Evolutionary conservation across 371 early-diverging fungal genomes (phyloP), one percentile per base, ranked within the genome.

Genomic region (Mucor lusitanicus): DNA sequence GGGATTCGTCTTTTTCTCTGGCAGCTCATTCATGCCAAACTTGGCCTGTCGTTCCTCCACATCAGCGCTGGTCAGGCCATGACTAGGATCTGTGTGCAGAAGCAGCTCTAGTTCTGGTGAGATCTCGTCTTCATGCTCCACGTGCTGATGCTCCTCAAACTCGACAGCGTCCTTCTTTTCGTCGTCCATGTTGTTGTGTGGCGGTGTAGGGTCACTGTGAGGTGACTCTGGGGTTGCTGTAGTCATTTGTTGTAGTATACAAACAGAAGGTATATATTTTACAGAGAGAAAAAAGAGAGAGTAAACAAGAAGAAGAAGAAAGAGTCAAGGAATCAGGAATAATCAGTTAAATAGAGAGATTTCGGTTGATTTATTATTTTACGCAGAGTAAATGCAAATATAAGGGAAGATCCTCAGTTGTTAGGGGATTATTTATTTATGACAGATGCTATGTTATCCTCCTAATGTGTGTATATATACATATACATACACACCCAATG

Each of bases 1-100:
- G 5, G 92, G 92, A 71, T 91, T 94, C 46, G 83, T 85, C 76
- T 90, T 93, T 69, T 83, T 83, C 74, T 95, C 97, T 12, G 92
- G 85, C 40, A 96, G 70, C 69, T 91, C 88, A 67, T 92, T 92
- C 8, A 72, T 69, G 55, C 92, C 92, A 68, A 90, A 92, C 35
- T 73, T 72, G 3, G 72, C 76, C 11, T 77, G 66, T 63, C 92
- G 88, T 59, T 85, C 83, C 11, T 72, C 77, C 3, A 82, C 87
- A 70, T 90, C 91, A 9, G 74, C 74, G 17, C 76, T 55, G 11
- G 88, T 76, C 63, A 92, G 69, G 68, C 92, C 92, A 17, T 72
- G 69, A 46, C 75, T 73, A 44, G 88, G 90, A 66, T 90, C 87
- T 15, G 92, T 90, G 11, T 90, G 87, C 28, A 92, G 73, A 32